Base-by-base conservation (phyloP, 495 filamentous ascomycete species). In the Hypomontagnella submonticulosa region DNA sequence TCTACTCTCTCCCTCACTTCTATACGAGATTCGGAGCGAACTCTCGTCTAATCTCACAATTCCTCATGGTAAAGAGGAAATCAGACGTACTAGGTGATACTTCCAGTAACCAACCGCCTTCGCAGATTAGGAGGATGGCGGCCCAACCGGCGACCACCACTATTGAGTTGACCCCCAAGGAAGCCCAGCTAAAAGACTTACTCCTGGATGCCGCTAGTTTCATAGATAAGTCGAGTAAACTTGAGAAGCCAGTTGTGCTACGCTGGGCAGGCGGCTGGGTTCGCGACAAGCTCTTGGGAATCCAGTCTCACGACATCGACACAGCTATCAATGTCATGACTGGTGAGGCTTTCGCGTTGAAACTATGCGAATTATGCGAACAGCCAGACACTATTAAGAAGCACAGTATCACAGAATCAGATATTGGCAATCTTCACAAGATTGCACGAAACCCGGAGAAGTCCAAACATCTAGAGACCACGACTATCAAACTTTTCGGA, bases 211-310 rank as follows among this genome's bases (percentile, higher is more conserved):
- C 90, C 33, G 91, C 90, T 36, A 70, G 82, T 19, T 88, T 87
- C 75, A 89, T 92, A 61, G 83, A 88, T 57, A 71, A 84, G 12
- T 79, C 83, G n/a, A 75, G 80, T 8, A 69, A 71, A 38, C 54
- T 69, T 12, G 69, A 79, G 30, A 81, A 83, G 48, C 81, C 83
- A n/a, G 71, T 87, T 0, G 79, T 88, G 3, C 81, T 99, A 13
- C 90, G 95, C 10, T 97, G 94, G 77, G 93, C 96, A 10, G 95
- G 95, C 38, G 95, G 95, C n/a, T 99, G 95, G 95, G 96, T 99
- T 23, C 88, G 95, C 37, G 95, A 99, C 81, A 98, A 97, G 81
- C 84, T 99, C 7, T 83, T 99, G 1, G 90, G 89, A 7, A 78
- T 88, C 20, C 80, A 77, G 30, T 95, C 92, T 72, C 85, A 96